Percentiles rank a stretch among this genome's conserved stretches.
Conservation (phyloP, 208 protist genomes). For the Leishmania aethiopica region DNA sequence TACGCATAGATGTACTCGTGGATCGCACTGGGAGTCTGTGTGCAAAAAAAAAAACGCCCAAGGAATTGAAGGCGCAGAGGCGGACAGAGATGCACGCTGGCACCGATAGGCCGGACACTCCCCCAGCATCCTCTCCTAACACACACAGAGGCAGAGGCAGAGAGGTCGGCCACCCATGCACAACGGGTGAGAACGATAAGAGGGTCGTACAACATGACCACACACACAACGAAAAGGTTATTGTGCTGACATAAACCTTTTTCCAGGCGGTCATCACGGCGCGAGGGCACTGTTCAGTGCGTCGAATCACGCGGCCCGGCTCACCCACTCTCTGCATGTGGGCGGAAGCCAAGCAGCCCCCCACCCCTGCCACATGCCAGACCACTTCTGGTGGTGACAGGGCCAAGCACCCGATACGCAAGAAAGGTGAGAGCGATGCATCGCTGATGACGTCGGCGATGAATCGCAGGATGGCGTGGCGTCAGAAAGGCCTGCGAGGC, state of each 20-base stretch:
- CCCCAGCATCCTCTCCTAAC: background rate
- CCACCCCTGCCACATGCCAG: background rate
- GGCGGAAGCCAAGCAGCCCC: background rate
- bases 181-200: background rate
- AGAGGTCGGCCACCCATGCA: background rate
- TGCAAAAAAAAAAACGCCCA: no score
- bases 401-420: no score
- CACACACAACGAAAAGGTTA: background rate
- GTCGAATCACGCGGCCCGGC: background rate
- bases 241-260: background rate
- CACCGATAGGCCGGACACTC: background rate
- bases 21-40: background rate
- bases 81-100: background rate
- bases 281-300: no score
- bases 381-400: background rate
- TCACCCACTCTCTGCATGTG: background rate
- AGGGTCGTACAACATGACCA: background rate
- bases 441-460: background rate
- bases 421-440: no score
- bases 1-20: no score
- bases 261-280: background rate
- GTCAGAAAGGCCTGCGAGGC: background rate
- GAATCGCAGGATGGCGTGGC: background rate
- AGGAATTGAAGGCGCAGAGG: background rate
- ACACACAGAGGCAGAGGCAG: background rate